Percentiles rank a stretch among this genome's conserved stretches.
Conservation (phyloP, 768 basidiomycete species). For the Galerina marginata region DNA sequence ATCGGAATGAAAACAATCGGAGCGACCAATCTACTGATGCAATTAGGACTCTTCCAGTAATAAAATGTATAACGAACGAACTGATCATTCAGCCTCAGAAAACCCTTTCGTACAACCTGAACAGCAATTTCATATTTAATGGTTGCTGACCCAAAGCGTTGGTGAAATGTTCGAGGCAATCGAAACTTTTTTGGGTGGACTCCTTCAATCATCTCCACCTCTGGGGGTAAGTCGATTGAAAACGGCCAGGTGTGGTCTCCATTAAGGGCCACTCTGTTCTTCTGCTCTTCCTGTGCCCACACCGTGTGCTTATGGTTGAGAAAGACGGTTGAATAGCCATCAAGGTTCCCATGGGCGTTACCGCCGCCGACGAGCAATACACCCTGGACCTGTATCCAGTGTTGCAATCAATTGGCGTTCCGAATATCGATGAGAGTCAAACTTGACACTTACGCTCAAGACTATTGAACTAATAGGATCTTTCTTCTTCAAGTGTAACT, state of each 20-base stretch:
- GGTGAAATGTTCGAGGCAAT: conserved; percentile 43
- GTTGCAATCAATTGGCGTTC: too few species aligned
- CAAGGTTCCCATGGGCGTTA: background rate
- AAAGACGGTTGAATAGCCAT: conserved; percentile 4
- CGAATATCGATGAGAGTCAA: background rate
- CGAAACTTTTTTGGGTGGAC: conserved; percentile 26
- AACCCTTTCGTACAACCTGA: conserved; percentile 32
- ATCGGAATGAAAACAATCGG: conserved; percentile 39
- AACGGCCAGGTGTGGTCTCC: conserved; percentile 41
- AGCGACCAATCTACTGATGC: conserved; percentile 29
- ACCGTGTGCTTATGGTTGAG: background rate
- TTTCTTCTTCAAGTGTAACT: background rate
- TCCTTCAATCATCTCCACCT: conserved; percentile 28
- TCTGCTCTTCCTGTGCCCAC: background rate
- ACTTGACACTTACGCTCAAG: background rate
- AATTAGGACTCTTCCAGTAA: too few species aligned
- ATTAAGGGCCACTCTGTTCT: conserved; percentile 16
- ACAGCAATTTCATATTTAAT: conserved; percentile 41
- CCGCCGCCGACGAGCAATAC: background rate
- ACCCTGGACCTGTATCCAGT: background rate
- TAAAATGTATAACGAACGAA: conserved; percentile 14
- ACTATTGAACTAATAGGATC: background rate
- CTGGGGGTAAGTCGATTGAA: conserved; percentile 43
- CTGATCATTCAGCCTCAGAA: conserved; percentile 35
- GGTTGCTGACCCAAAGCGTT: conserved; percentile 39